phyloP scores from a whole-genome alignment of 2,329 filamentous ascomycete genomes.

The Curvularia eragrostidis region DNA sequence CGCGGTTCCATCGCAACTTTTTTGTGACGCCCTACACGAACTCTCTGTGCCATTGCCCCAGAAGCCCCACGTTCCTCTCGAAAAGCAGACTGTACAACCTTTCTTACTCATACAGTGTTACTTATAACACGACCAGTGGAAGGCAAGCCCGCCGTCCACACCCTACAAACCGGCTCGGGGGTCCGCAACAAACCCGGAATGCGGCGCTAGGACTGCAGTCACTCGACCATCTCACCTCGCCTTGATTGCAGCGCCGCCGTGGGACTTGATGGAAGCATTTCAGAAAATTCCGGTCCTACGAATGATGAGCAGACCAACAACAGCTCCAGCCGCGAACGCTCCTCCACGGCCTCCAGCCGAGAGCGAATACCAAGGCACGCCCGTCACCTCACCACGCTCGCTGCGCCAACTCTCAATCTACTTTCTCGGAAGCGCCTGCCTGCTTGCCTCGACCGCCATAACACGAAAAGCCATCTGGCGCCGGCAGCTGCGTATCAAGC shows the following conservation, averaged over 20 bases:
- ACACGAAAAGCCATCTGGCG: constrained; percentile 67
- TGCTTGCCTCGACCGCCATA: constrained; percentile 73
- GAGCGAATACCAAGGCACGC: constrained; percentile 37
- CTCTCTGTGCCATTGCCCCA: constrained; percentile 16
- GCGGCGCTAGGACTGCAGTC: constrained; percentile 30
- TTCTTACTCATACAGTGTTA: not conserved
- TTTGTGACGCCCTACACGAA: constrained; percentile 9
- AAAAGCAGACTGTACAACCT: not conserved
- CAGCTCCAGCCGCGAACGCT: constrained; percentile 29
- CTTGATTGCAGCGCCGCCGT: constrained; percentile 16
- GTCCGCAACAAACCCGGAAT: constrained; percentile 29
- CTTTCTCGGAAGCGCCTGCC: constrained; percentile 76
- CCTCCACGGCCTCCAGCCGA: constrained; percentile 27
- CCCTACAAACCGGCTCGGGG: constrained; percentile 15
- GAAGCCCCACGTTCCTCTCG: not conserved
- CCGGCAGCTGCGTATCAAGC: constrained; percentile 66
- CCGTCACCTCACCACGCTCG: constrained; percentile 57
- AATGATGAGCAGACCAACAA: constrained; percentile 34
- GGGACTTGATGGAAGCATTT: constrained; percentile 29
- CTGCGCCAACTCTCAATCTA: constrained; percentile 72
- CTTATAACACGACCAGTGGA: constrained; percentile 4
- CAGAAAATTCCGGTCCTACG: constrained; percentile 30
- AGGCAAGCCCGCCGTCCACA: not conserved
- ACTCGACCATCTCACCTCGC: constrained; percentile 19
- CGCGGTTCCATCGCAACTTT: constrained; percentile 25